Evolutionary conservation across 78 protist genomes (phyloP), one percentile per base, ranked within the genome.

Genomic region (Dictyostelium firmibasis): DNA sequence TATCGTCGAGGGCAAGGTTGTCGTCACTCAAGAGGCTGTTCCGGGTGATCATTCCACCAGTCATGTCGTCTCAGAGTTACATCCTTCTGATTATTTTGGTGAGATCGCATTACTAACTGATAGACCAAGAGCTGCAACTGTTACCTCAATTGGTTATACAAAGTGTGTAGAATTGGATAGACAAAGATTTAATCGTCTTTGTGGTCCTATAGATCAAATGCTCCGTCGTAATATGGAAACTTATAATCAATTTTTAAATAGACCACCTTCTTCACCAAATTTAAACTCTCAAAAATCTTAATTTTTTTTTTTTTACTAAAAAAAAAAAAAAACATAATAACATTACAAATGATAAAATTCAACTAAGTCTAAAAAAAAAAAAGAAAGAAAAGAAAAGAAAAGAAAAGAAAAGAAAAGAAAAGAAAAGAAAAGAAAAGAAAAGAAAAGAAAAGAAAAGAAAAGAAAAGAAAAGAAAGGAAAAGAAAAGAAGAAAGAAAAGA

Each of bases 61-160:
- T 60, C 35, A 44, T 25, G 96, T 85, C n/a, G 96, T 97, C 13
- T 69, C 94, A 27, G 76, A 92, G 7, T 91, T 97, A 20, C 78
- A 64, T 53, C 23, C 72, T 4, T 77, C 97, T 43, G 97, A 97
- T 87, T 98, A 98, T 78, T 98, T 98, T 35, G 97, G 99, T 69
- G 99, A 98, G 81, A 47, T 97, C 57, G 98, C 99, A 14, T 91
- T 98, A 25, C 33, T 97, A 1, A 88, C 77, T 11, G 88, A 96
- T 74, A 33, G 83, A 47, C 98, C 97, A 3, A 92, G 99, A 31
- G 97, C 97, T 7, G 99, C 99, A 47, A 93, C 99, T 33, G 96
- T 98, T 23, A 86, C 92, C 0, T 96, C 98, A 10, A 27, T 44
- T 20, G 97, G 96, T 18, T 10, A 9, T 6, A 83, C 96, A n/a